phyloP scores from a whole-genome alignment of 495 filamentous ascomycete genomes.

The Aspergillus bertholletiae region DNA sequence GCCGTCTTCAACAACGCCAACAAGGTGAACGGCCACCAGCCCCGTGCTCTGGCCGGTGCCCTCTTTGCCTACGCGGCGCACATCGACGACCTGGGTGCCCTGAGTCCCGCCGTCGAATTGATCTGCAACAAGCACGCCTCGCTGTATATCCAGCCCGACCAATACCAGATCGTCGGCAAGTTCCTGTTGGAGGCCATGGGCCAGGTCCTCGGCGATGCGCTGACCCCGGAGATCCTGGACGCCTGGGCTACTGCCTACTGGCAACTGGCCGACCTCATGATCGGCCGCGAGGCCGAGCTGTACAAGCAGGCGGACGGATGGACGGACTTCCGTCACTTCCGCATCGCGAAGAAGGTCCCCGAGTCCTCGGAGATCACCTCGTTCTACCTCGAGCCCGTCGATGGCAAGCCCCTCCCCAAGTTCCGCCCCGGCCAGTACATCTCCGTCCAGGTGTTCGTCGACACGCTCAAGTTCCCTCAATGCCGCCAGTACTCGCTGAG shows the following conservation, averaged over 20 bases:
- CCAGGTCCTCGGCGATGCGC: conserved; percentile 61
- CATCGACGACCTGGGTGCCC: conserved; percentile 64
- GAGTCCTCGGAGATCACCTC: conserved; percentile 66
- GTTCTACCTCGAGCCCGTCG: conserved; percentile 67
- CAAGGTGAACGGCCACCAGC: conserved; percentile 62
- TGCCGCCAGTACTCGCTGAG: conserved; percentile 72
- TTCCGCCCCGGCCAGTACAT: conserved; percentile 71
- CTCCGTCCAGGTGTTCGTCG: conserved; percentile 55
- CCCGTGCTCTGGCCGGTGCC: conserved; percentile 59
- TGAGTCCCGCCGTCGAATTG: conserved; percentile 60
- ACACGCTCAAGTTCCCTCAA: conserved; percentile 56
- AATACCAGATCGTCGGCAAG: conserved; percentile 66
- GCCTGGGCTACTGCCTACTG: conserved; percentile 72
- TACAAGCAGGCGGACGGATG: conserved; percentile 55
- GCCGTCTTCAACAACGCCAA: conserved; percentile 66
- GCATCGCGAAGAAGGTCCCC: conserved; percentile 55
- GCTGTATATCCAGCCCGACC: conserved; percentile 62
- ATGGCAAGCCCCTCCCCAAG: conserved; percentile 53
- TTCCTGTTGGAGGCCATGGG: conserved; percentile 67
- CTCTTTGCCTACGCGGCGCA: conserved; percentile 68
- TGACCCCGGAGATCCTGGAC: conserved; percentile 61
- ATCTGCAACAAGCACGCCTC: conserved; percentile 76
- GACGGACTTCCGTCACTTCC: conserved; percentile 65
- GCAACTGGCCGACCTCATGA: conserved; percentile 67
- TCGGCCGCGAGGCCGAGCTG: conserved; percentile 57